Evolutionary conservation across 257 asterid species (phyloP).

Genomic region (Jacaranda copaia): DNA sequence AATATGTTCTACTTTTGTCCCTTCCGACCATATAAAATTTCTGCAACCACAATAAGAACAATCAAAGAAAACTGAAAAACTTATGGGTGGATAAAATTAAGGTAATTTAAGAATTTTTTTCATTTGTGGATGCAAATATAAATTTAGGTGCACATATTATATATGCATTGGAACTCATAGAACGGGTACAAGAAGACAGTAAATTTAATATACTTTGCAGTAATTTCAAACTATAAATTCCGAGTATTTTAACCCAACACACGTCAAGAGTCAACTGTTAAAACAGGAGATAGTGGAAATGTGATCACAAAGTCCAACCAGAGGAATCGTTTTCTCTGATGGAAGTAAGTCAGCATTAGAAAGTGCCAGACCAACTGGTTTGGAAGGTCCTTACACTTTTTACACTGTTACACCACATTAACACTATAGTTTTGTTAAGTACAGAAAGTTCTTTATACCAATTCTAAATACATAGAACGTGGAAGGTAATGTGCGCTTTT

Average conservation of each 20-base stretch:
- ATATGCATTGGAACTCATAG: neutral
- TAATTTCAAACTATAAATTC: neutral
- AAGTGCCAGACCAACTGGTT: neutral
- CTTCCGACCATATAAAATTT: conserved; percentile 76
- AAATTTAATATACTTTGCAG: neutral
- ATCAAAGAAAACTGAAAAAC: conserved; percentile 21
- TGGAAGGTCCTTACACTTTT: neutral
- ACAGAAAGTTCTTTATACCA: neutral
- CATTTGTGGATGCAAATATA: neutral
- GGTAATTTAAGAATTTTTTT: neutral
- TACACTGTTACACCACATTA: neutral
- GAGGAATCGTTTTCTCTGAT: neutral
- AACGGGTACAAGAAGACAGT: conserved; percentile 4
- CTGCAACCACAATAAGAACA: conserved; percentile 48
- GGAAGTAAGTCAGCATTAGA: neutral
- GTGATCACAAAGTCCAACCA: conserved; percentile 14
- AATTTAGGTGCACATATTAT: neutral
- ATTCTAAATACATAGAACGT: neutral
- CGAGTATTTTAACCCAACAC: neutral
- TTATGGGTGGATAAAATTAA: neutral
- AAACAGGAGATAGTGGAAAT: neutral
- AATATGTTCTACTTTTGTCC: conserved; percentile 65
- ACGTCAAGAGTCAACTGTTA: conserved; percentile 22
- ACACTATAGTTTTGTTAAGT: neutral
- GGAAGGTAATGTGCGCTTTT: conserved; percentile 1